A percentile compares a stretch with the other conserved stretches of the same genome.
phyloP scores from a whole-genome alignment of 208 protist species.

The Crithidia expoeki region DNA sequence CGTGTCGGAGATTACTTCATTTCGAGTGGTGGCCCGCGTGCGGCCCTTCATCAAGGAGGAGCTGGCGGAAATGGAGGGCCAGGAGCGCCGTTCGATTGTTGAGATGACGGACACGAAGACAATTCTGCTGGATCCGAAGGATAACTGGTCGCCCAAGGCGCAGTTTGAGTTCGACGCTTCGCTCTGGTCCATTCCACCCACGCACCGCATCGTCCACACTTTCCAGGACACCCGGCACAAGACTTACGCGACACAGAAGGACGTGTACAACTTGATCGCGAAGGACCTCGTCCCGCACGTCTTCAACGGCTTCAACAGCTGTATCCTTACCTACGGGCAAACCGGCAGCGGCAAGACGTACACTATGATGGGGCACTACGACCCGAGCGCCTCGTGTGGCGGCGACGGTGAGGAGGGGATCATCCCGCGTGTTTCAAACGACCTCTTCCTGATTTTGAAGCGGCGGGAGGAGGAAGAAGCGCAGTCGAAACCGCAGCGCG shows the following conservation, averaged over 20 bases:
- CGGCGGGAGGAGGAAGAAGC: constrained; percentile 47
- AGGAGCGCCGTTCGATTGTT: constrained; percentile 84
- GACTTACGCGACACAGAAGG: constrained; percentile 81
- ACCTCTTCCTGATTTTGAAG: constrained; percentile 82
- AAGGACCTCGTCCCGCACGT: constrained; percentile 92
- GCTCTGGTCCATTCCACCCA: constrained; percentile 90
- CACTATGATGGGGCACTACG: constrained; percentile 91
- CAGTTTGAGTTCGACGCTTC: constrained; percentile 92
- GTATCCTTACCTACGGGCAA: constrained; percentile 93
- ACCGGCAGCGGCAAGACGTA: constrained; percentile 94
- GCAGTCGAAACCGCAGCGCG: constrained; percentile 27
- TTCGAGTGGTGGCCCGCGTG: constrained; percentile 84
- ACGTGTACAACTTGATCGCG: constrained; percentile 92
- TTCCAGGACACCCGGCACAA: constrained; percentile 79
- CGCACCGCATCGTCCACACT: constrained; percentile 83
- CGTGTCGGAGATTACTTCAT: constrained; percentile 87
- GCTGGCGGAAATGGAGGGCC: constrained; percentile 85
- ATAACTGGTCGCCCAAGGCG: constrained; percentile 84
- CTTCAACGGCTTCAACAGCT: constrained; percentile 92
- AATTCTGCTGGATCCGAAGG: constrained; percentile 86
- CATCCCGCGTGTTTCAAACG: constrained; percentile 91
- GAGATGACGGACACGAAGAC: constrained; percentile 91
- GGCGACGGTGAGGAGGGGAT: constrained; percentile 89
- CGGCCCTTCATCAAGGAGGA: constrained; percentile 90
- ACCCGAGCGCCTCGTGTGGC: constrained; percentile 69